These are phyloP conservation scores for Scedosporium dehoogii DNA, from an alignment of 2,329 filamentous ascomycete species.

Conservation along the genomic window DNA sequence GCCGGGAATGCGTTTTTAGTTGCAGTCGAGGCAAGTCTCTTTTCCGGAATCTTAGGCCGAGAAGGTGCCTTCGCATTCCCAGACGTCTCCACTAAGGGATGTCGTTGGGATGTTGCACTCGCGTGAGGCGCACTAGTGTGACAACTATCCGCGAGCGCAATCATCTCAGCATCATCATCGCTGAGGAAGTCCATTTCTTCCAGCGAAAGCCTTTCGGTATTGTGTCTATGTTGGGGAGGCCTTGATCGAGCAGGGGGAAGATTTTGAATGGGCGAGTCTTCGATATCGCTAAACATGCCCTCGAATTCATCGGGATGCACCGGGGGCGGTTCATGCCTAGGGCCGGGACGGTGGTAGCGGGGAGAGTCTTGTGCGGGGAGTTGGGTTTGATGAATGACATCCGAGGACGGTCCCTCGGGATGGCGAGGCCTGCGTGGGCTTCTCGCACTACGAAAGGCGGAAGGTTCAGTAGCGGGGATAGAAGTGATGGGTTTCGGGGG, in stretches of 20 bases:
- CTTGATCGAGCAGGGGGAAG: neutral
- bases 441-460: slow-evolving; percentile 17
- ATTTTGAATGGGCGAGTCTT: neutral
- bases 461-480: slow-evolving; percentile 35
- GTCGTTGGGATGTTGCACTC: neutral
- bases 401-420: slow-evolving; percentile 25
- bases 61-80: slow-evolving; percentile 7
- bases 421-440: slow-evolving; percentile 22
- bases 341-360: slow-evolving; percentile 13
- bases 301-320: slow-evolving; percentile 15
- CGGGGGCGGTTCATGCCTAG: slow-evolving; percentile 11
- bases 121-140: neutral
- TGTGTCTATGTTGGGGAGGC: neutral
- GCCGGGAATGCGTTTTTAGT: slow-evolving; percentile 30
- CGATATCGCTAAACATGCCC: slow-evolving; percentile 11
- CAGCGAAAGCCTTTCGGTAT: neutral
- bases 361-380: slow-evolving; percentile 20
- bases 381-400: slow-evolving; percentile 45
- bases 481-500: slow-evolving; percentile 9
- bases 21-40: slow-evolving; percentile 12
- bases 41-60: neutral
- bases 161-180: slow-evolving; percentile 11
- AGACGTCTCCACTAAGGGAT: slow-evolving; percentile 7
- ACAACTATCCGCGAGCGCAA: slow-evolving; percentile 10
- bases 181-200: slow-evolving; percentile 7